Percentiles rank a stretch among this genome's conserved stretches.
Conservation (phyloP, 495 filamentous ascomycete species). For the Amphirosellinia nigrospora region DNA sequence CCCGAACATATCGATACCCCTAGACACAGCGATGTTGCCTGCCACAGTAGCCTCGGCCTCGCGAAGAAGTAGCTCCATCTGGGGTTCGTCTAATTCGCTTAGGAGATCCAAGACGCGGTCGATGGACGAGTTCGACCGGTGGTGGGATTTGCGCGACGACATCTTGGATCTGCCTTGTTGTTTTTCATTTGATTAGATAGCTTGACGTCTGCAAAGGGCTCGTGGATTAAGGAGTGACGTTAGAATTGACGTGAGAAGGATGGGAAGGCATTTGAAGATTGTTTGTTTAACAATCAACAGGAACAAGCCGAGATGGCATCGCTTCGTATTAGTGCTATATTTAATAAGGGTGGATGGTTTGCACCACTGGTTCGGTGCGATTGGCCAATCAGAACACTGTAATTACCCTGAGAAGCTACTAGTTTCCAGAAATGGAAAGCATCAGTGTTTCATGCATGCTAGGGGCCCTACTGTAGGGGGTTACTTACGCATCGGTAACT, state of each 20-base stretch:
- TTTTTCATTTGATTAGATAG: conserved; percentile 9
- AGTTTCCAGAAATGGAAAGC: conserved; percentile 22
- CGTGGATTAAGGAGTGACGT: neutral
- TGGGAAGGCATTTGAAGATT: neutral
- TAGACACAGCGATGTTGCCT: conserved; percentile 46
- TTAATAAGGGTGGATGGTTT: conserved; percentile 11
- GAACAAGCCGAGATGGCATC: conserved; percentile 2
- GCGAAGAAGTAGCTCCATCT: conserved; percentile 44
- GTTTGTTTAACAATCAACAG: neutral
- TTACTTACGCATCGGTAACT: conserved; percentile 4
- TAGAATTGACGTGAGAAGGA: neutral
- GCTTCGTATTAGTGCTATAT: conserved; percentile 20
- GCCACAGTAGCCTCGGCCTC: conserved; percentile 47
- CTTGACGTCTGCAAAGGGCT: neutral
- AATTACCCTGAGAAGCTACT: neutral
- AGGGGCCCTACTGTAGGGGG: neutral
- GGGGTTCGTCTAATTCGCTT: conserved; percentile 43
- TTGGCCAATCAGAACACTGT: conserved; percentile 2
- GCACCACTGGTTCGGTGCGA: neutral
- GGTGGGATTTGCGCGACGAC: conserved; percentile 42
- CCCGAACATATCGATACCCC: conserved; percentile 45
- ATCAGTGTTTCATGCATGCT: conserved; percentile 20
- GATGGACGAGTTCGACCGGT: conserved; percentile 44
- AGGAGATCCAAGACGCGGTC: conserved; percentile 49
- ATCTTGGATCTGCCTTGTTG: conserved; percentile 26